These are phyloP conservation scores for Moesziomyces globuligerus DNA, from an alignment of 1,284 basidiomycete genomes.

Conservation along the genomic window DNA sequence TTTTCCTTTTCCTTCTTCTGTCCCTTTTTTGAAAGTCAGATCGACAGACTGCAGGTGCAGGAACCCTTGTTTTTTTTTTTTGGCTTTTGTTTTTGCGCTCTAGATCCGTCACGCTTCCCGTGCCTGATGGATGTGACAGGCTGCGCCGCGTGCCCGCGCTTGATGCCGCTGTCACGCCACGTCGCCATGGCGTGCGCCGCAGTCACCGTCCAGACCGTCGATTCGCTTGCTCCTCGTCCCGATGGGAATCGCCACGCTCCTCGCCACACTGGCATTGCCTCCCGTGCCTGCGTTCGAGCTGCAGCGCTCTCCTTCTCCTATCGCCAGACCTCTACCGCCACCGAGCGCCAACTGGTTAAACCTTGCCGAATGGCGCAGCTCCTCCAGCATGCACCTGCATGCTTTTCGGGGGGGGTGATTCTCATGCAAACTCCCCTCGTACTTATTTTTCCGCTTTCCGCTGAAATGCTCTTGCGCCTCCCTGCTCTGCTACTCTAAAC, in stretches of 20 bases:
- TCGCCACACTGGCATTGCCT: neutral
- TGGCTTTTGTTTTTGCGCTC: neutral
- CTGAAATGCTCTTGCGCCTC: neutral
- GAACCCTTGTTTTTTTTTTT: slow-evolving; percentile 1
- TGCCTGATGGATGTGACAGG: neutral
- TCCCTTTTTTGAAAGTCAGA: slow-evolving; percentile 13
- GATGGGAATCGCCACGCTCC: neutral
- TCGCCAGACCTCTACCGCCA: no score
- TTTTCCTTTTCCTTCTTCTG: neutral
- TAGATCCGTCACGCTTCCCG: neutral
- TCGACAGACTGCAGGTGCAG: slow-evolving; percentile 6
- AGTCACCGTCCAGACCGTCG: neutral
- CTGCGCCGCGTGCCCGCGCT: neutral
- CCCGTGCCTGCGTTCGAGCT: neutral
- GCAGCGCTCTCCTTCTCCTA: no score
- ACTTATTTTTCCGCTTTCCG: neutral
- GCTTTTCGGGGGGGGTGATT: neutral
- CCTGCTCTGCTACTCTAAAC: neutral
- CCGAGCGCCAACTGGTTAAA: no score
- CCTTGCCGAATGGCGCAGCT: no score
- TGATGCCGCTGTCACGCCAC: no score
- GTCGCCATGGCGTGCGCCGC: neutral
- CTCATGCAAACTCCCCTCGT: neutral
- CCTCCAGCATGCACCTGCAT: no score
- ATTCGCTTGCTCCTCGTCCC: neutral